Conservation (phyloP, 768 basidiomycete species). For the Hericium coralloides region DNA sequence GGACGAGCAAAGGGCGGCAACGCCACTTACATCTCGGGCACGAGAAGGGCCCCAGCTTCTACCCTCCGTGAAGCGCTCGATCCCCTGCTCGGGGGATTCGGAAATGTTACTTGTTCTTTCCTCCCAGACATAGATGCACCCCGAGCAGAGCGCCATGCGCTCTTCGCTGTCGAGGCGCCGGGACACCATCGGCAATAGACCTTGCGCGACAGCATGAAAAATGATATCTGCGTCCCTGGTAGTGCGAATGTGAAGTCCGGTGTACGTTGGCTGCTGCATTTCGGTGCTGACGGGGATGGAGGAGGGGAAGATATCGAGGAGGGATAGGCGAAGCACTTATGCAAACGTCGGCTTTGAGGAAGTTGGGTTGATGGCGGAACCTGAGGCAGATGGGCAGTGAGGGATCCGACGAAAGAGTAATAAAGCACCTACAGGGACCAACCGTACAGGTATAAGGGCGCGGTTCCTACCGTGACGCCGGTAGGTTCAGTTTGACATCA, state of each 20-base stretch:
- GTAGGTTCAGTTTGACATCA: constrained; percentile 13
- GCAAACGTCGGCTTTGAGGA: constrained; percentile 6
- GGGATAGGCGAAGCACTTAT: constrained; percentile 9
- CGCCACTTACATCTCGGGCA: constrained; percentile 10
- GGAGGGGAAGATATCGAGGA: constrained; percentile 4
- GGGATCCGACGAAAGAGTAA: constrained; percentile 1
- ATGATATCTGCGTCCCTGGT: constrained; percentile 29
- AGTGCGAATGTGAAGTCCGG: constrained; percentile 26
- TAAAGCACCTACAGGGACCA: constrained; percentile 4
- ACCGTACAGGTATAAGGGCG: constrained; percentile 15
- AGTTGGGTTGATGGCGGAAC: background rate
- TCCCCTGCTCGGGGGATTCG: constrained; percentile 26
- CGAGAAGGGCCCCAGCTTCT: constrained; percentile 29
- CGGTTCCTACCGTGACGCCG: constrained; percentile 6
- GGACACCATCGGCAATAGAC: constrained; percentile 26
- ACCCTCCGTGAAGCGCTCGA: constrained; percentile 30
- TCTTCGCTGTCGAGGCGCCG: constrained; percentile 33
- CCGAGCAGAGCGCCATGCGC: constrained; percentile 23
- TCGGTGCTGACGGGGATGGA: background rate
- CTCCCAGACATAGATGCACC: constrained; percentile 32
- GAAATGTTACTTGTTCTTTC: constrained; percentile 25
- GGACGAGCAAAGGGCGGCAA: background rate
- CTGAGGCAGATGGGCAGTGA: background rate
- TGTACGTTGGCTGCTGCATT: constrained; percentile 28
- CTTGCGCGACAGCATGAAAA: constrained; percentile 28